A percentile compares a stretch with the other conserved stretches of the same genome.
phyloP scores from a whole-genome alignment of 345 rosid species.

The Eucalyptus sp. region DNA sequence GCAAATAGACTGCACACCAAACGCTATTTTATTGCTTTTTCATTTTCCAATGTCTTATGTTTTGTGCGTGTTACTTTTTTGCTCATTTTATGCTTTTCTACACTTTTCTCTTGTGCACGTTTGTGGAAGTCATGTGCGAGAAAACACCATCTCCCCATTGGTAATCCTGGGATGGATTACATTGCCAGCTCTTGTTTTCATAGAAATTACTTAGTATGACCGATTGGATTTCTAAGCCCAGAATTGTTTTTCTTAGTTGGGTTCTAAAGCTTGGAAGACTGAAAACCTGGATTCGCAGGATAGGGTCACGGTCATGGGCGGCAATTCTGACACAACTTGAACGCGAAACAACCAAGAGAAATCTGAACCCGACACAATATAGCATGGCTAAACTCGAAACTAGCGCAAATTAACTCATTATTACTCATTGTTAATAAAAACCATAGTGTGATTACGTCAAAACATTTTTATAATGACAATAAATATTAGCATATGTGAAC shows the following conservation, averaged over 20 bases:
- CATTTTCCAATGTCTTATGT: neutral
- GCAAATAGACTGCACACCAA: neutral
- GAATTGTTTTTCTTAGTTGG: neutral
- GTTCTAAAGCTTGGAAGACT: neutral
- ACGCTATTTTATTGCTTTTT: neutral
- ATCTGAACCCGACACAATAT: neutral
- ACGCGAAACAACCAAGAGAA: neutral
- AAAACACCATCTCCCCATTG: neutral
- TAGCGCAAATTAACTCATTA: neutral
- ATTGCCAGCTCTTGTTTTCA: neutral
- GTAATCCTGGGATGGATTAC: neutral
- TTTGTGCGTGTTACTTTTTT: neutral
- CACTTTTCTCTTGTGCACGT: neutral
- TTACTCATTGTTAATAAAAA: neutral
- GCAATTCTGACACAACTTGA: neutral
- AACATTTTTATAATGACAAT: neutral
- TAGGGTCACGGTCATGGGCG: neutral
- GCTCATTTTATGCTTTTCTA: neutral
- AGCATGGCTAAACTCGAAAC: neutral
- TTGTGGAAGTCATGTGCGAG: neutral
- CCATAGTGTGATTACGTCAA: neutral
- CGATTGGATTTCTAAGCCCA: neutral
- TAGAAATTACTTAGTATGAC: neutral
- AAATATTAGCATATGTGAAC: neutral
- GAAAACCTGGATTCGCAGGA: neutral